Evolutionary conservation across 148 eudicot species (phyloP), one percentile per base, ranked within the genome.

Genomic region (Amaranthus palmeri): DNA sequence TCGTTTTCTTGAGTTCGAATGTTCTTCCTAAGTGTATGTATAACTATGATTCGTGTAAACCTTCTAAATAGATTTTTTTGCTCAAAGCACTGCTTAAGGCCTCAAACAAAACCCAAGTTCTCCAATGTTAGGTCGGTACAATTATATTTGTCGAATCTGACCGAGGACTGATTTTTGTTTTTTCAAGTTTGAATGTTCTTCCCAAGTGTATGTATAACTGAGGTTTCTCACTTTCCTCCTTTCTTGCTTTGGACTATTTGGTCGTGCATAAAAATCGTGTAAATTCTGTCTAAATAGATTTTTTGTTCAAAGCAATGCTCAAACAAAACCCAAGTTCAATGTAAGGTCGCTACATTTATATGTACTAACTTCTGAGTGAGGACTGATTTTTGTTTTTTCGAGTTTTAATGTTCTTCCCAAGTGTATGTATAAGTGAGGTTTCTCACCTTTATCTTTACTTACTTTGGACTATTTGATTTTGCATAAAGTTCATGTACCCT

Each of bases 381-480:
- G 17, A 47, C 10, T 9, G 4, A 3, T n/a, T 42, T 63, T 63
- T 4, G 3, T 13, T 62, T 46, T 45, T 14, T n/a, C 41, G 17
- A 45, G 18, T 36, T 8, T 0, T 25, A 36, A 11, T 59, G 42
- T 45, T 65, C 5, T 44, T 25, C 2, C 36, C 2, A 45, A 7
- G 15, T 45, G 51, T 47, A 25, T 15, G 40, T 65, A 3, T 47
- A 46, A 65, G 1, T 65, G 12, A 65, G 40, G 45, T 2, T 65
- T 65, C 11, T 65, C 10, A 65, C 11, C 52, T 7, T 44, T 12
- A 4, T 65, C 15, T 40, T 41, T n/a, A 40, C 4, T 61, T 61
- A 65, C 68, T 48, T 65, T 48, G 69, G 69, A n/a, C 69, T n/a
- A 47, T 3, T 48, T 65, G 69, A 43, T 48, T n/a, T 47, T 17